These are phyloP conservation scores for Nicotiana tabacum DNA, from an alignment of 257 asterid genomes.

Conservation along the genomic window DNA sequence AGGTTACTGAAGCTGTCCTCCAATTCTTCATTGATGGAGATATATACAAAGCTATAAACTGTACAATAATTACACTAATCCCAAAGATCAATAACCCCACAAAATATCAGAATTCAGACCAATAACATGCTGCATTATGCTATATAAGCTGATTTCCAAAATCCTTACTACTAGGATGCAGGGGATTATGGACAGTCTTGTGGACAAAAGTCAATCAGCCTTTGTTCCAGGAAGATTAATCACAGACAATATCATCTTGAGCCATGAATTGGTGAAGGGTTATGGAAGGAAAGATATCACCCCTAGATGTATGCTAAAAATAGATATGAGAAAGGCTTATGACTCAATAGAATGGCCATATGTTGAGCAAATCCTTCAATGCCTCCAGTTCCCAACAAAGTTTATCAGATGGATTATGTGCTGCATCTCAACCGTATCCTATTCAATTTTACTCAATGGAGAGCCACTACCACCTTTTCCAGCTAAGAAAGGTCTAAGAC, in stretches of 20 bases:
- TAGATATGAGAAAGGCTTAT: neutral
- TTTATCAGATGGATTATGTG: neutral
- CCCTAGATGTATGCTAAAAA: neutral
- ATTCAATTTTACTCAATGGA: neutral
- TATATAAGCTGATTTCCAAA: neutral
- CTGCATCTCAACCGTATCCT: neutral
- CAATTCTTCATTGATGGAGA: no score
- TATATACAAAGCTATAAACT: no score
- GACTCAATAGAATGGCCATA: neutral
- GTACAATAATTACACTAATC: no score
- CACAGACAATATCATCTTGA: neutral
- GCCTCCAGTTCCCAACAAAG: neutral
- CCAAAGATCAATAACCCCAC: no score
- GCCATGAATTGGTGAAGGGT: neutral
- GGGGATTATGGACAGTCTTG: neutral
- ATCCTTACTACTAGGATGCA: neutral
- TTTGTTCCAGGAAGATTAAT: neutral
- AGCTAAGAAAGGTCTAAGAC: neutral
- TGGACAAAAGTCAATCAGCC: neutral
- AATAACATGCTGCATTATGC: slow-evolving; percentile 18
- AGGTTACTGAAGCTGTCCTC: no score
- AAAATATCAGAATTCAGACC: no score
- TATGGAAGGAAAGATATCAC: neutral
- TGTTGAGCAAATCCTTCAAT: neutral
- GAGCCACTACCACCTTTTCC: neutral